Evolutionary conservation across 164 flowering plant species (phyloP), one percentile per base, ranked within the genome.

Genomic region (Kingdonia uniflora): DNA sequence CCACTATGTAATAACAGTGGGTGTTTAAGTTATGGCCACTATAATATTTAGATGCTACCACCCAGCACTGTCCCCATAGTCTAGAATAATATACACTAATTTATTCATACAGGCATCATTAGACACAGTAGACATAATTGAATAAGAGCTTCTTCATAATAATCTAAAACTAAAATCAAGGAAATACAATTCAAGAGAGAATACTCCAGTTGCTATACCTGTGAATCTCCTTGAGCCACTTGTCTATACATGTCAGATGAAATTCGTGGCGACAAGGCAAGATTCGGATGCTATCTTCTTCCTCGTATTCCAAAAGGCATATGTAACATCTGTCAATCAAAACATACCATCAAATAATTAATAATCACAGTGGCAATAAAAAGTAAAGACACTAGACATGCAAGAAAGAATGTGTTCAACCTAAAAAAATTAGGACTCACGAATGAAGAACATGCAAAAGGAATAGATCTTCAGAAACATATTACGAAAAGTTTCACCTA

Each of bases 161-260:
- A n/a, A n/a, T 26, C 26, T 29, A 49, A 1, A 26, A 25, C 15
- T 12, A 19, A 7, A 25, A 26, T 22, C 20, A 55, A 25, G 39
- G n/a, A 19, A 15, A n/a, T n/a, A n/a, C n/a, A n/a, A n/a, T n/a
- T 50, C 23, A 41, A 41, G 7, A 40, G 33, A 15, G 44, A 16
- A 19, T 21, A 21, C 14, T 46, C 40, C 17, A 29, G 35, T 19
- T 33, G 19, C 14, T 21, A n/a, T 71, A 90, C 95, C 95, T 87
- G 73, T 90, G 97, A 62, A 90, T 80, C 74, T 90, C 95, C 68
- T 87, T 90, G 37, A 90, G 85, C 97, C 97, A 90, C 68, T 84
- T 90, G 65, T 90, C 97, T 23, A 90, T 42, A 61, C 95, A 90
- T 23, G 74, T 62, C 61, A 63, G 74, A 53, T 90, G 97, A 70